Base-by-base conservation (phyloP, 1,284 basidiomycete species). In the Tranzscheliella williamsii region DNA sequence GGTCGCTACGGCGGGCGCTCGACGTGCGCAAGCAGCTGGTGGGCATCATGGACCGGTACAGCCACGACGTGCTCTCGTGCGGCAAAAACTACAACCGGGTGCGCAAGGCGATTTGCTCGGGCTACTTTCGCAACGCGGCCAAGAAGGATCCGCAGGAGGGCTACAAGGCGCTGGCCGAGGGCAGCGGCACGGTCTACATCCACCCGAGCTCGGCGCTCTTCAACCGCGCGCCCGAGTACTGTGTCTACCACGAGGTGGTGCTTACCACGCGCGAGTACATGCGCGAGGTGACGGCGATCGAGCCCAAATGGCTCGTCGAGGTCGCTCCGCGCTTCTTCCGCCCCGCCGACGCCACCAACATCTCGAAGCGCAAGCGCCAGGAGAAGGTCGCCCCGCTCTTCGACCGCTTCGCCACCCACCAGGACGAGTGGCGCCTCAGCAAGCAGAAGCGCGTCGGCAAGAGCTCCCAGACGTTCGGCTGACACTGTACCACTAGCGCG, bases 41-140 rank as follows among this genome's bases (percentile, higher is more conserved):
- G 35, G 94, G 94, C 53, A 98, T 98, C 78, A 98, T 99, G 94
- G 94, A 99, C 77, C 84, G 95, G 84, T 96, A 97, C 79, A 95
- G 94, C 75, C 93, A 97, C 78, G 93, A 97, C 70, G 89, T 98
- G 55, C 77, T 92, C 20, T 91, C 89, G 7, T 87, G 90, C 15
- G 93, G 93, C 20, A 86, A 85, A 67, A 92, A 98, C 78, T 97
- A 87, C 81, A 96, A 95, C 78, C 84, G 85, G 12, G 90, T 98
- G 4, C 88, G 94, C 34, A 87, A 89, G 76, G 93, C 95, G 4
- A 97, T 99, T 54, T 95, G 91, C 72, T 94, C 91, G 12, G 94
- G 95, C 20, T 77, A 70, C 50, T 77, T 77, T 44, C 51, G 75
- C 29, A 77, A 77, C 38, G 75, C 75, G 0, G 75, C 75, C 86